A percentile compares a stretch with the other conserved stretches of the same genome.
These are phyloP conservation scores for Amyloporia xantha DNA, from an alignment of 768 basidiomycete species.

Conservation along the genomic window DNA sequence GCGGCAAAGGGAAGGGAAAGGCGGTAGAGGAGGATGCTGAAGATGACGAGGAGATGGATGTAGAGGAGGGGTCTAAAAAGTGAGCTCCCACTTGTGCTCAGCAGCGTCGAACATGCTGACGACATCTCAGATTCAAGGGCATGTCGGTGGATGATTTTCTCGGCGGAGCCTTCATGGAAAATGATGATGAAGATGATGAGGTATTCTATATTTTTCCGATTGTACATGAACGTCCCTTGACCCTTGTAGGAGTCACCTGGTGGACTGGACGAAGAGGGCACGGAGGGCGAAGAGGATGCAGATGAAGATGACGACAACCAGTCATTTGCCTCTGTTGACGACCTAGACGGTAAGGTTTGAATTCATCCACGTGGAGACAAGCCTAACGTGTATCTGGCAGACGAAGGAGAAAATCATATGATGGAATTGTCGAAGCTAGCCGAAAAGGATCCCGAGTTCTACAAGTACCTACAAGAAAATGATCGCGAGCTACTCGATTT, in stretches of 20 bases:
- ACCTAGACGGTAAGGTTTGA: slow-evolving; percentile 50
- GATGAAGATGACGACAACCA: slow-evolving; percentile 44
- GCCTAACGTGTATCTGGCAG: slow-evolving; percentile 26
- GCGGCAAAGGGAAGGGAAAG: slow-evolving; percentile 22
- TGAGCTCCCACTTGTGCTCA: neutral
- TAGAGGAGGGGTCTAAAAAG: slow-evolving; percentile 17
- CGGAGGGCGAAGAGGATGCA: slow-evolving; percentile 31
- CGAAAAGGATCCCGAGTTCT: slow-evolving; percentile 98
- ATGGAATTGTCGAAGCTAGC: slow-evolving; percentile 82
- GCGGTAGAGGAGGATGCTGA: slow-evolving; percentile 20
- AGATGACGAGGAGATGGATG: slow-evolving; percentile 10
- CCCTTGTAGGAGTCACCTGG: neutral
- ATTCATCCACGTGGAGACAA: neutral
- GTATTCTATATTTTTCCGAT: neutral
- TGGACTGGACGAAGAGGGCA: slow-evolving; percentile 19
- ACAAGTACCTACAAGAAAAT: slow-evolving; percentile 95
- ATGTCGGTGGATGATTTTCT: slow-evolving; percentile 79
- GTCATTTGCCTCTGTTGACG: slow-evolving; percentile 75
- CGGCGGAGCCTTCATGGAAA: slow-evolving; percentile 64
- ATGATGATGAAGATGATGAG: slow-evolving; percentile 42
- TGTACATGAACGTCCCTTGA: neutral
- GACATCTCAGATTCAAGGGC: slow-evolving; percentile 31
- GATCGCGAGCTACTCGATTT: slow-evolving; percentile 89
- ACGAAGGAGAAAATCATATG: slow-evolving; percentile 70
- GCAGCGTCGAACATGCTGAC: neutral